Percentiles rank a stretch among this genome's conserved stretches.
Evolutionary conservation across 2,329 filamentous ascomycete genomes (phyloP).

Genomic region (Hypoxylon rubiginosum): DNA sequence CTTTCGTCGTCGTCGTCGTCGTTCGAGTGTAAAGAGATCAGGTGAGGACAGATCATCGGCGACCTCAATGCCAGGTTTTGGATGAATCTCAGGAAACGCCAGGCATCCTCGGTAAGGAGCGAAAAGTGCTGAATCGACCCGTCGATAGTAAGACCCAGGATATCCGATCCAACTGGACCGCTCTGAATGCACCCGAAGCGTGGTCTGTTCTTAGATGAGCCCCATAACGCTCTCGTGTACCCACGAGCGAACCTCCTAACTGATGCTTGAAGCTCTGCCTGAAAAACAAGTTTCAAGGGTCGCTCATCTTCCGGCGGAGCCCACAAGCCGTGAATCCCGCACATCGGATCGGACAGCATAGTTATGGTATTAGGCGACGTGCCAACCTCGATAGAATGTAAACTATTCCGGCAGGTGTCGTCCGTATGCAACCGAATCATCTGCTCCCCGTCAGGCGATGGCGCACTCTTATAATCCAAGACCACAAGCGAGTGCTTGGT

Average conservation of each 20-base stretch:
- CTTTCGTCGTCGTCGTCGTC: slow-evolving; percentile 36
- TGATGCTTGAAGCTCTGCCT: slow-evolving; percentile 67
- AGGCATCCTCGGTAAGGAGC: slow-evolving; percentile 72
- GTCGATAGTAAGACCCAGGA: slow-evolving; percentile 76
- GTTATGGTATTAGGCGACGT: slow-evolving; percentile 50
- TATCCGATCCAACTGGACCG: slow-evolving; percentile 62
- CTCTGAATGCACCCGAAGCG: slow-evolving; percentile 61
- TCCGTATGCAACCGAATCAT: slow-evolving; percentile 63
- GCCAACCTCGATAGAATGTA: slow-evolving; percentile 63
- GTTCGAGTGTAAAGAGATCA: slow-evolving; percentile 45
- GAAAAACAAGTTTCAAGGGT: slow-evolving; percentile 65
- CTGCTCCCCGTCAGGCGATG: slow-evolving; percentile 51
- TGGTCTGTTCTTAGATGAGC: slow-evolving; percentile 50
- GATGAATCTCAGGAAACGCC: slow-evolving; percentile 78
- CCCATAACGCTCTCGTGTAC: slow-evolving; percentile 67
- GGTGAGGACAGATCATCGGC: slow-evolving; percentile 64
- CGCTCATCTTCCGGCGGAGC: slow-evolving; percentile 59
- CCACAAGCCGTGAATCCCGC: slow-evolving; percentile 65
- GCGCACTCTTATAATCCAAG: slow-evolving; percentile 62
- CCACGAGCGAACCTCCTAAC: slow-evolving; percentile 69
- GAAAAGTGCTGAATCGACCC: slow-evolving; percentile 79
- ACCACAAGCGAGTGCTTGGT: slow-evolving; percentile 68
- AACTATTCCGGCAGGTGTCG: slow-evolving; percentile 57
- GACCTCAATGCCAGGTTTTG: slow-evolving; percentile 74
- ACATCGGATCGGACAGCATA: slow-evolving; percentile 63